These are phyloP conservation scores for Asterionellopsis glacialis DNA, from an alignment of 108 stramenopile genomes.

Conservation along the genomic window DNA sequence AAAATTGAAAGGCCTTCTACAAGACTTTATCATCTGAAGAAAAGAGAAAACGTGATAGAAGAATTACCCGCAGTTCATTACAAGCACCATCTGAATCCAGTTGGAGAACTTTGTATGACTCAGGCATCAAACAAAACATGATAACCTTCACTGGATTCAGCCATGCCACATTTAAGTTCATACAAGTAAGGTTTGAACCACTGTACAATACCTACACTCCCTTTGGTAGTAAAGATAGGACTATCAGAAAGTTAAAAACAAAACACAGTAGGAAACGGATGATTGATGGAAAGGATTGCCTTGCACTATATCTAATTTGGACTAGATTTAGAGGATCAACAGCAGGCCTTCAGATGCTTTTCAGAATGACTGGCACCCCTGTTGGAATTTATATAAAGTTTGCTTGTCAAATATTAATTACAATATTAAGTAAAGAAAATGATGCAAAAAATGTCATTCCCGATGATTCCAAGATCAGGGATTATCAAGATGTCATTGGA, in stretches of 20 bases:
- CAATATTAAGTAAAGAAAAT: background rate
- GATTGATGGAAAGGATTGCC: background rate
- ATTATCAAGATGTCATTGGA: background rate
- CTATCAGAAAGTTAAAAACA: too few species aligned
- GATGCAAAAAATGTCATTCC: background rate
- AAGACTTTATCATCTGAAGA: too few species aligned
- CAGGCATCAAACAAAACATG: background rate
- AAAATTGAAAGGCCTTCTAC: too few species aligned
- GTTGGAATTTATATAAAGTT: background rate
- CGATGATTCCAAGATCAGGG: background rate
- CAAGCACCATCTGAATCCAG: too few species aligned
- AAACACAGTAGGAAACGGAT: too few species aligned
- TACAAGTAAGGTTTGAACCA: background rate
- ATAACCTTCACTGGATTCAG: too few species aligned
- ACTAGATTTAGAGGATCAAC: background rate
- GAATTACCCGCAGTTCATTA: too few species aligned
- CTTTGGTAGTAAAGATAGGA: too few species aligned
- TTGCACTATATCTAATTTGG: background rate
- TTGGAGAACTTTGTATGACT: too few species aligned
- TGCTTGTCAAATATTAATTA: background rate
- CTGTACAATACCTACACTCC: too few species aligned
- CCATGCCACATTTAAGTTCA: background rate
- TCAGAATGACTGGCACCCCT: too few species aligned
- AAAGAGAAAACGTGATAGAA: too few species aligned
- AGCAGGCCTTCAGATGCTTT: background rate